These are phyloP conservation scores for Artemisia argyi DNA, from an alignment of 129 eudicot species.

Conservation along the genomic window DNA sequence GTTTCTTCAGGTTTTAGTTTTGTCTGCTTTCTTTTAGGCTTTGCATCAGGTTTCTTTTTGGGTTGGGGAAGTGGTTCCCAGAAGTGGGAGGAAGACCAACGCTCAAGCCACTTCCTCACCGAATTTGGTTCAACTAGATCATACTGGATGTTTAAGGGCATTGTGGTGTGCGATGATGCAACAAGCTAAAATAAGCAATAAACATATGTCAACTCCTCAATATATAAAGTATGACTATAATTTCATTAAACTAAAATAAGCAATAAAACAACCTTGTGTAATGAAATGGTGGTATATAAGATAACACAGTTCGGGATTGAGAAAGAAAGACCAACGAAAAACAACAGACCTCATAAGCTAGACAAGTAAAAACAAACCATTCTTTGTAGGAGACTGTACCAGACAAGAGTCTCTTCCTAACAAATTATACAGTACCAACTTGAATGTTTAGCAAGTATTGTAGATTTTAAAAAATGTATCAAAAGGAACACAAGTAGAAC, in stretches of 20 bases:
- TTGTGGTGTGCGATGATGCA: conserved; percentile 43
- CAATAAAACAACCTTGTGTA: background rate
- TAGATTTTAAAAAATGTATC: too few species aligned
- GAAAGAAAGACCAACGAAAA: too few species aligned
- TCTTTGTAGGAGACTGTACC: too few species aligned
- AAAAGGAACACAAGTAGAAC: too few species aligned
- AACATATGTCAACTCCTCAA: conserved; percentile 21
- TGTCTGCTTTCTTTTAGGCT: conserved; percentile 42
- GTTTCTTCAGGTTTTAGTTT: conserved; percentile 38
- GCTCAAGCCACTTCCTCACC: conserved; percentile 66
- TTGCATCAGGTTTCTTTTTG: conserved; percentile 38
- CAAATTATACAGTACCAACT: too few species aligned
- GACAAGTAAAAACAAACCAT: too few species aligned
- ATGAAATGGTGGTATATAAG: conserved; percentile 43
- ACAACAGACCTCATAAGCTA: too few species aligned
- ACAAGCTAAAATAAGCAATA: conserved; percentile 56
- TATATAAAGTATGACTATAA: conserved; percentile 1
- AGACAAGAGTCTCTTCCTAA: too few species aligned
- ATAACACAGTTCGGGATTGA: too few species aligned
- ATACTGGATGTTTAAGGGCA: conserved; percentile 66
- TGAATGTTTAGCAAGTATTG: too few species aligned
- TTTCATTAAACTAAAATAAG: too few species aligned
- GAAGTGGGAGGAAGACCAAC: conserved; percentile 61
- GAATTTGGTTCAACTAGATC: conserved; percentile 66
- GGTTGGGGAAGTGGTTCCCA: conserved; percentile 60